Evolutionary conservation across 1,284 basidiomycete genomes (phyloP), one percentile per base, ranked within the genome.

Genomic region (Trametes sp.): DNA sequence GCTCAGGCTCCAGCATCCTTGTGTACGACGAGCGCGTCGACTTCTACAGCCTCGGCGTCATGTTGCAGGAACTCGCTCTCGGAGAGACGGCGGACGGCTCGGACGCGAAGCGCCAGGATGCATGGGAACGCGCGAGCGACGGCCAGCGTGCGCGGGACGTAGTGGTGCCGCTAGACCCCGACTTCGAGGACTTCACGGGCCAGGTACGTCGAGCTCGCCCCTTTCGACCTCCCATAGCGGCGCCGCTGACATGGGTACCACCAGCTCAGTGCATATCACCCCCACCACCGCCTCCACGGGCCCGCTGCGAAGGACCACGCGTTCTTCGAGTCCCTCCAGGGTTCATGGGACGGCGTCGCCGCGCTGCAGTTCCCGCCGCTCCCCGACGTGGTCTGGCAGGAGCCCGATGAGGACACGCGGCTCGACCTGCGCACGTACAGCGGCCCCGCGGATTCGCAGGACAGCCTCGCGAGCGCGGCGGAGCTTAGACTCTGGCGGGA

Each of bases 21-120:
- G 60, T 65, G 16, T 69, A 67, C 51, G 68, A 69, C 57, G 64
- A 65, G 51, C 65, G 68, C 8, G 68, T 69, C 9, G 68, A 69
- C 53, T 67, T 57, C 51, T 69, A 62, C 57, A 69, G 68, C 31
- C 59, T 69, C 7, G 68, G 66, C 21, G 51, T 63, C 13, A 66
- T 66, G 63, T 49, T 69, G 31, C 63, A 60, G 35, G 66, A 69
- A 42, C 66, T 69, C 7, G 68, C 68, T 24, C 44, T 55, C 5
- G 65, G 62, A 4, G 41, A 58, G 16, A 11, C 52, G 23, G 4
- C 57, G 21, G 53, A 61, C 16, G 35, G 29, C 36, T 49, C 28
- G 21, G 38, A 45, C 11, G 57, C 36, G 2, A 46, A 62, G 33
- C 46, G 42, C 16, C 50, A 58, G 4, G 61, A 56, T 28, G 35